Base-by-base conservation (phyloP, 2,329 filamentous ascomycete species). In the Aspergillus fumigatus region DNA sequence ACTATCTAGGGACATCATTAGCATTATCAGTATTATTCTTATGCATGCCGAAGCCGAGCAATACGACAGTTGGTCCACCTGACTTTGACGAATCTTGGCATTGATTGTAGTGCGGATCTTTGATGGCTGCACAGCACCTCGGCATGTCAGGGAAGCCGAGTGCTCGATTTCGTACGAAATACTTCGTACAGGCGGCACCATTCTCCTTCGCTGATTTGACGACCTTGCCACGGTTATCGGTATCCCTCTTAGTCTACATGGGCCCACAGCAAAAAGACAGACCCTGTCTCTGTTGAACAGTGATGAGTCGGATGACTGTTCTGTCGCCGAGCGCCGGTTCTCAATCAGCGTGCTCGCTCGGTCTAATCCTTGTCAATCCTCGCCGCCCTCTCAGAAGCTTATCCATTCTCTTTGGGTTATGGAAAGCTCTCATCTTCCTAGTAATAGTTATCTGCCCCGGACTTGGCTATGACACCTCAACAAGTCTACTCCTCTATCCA, bases 401-500 rank as follows among this genome's bases (percentile, higher is more conserved):
- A 57, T 70, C 73, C 3, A 48, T 65, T 11, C 63, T 77, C 3
- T 86, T 84, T 64, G 66, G 75, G 50, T 59, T 74, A 8, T 87
- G 84, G 84, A 88, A 87, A 67, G 56, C 69, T 3, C 49, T 85
- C 9, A 68, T 88, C 26, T 70, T 84, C 11, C 51, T 78, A 19
- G 65, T 83, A 27, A 75, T 81, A 45, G 67, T 75, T 19, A 67
- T 75, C 38, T 81, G 79, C 61, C 85, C 85, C 10, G 82, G 82
- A 4, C 75, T 77, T 19, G 84, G 84, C 51, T 88, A 88, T 71
- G 85, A 88, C 68, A 86, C 84, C 9, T 87, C 84, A 21, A 82
- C 82, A 14, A 73, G 77, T 14, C 75, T 87, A 48, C 69, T 85
- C 27, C 64, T 76, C 48, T 62, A 58, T 53, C 59, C 59, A 47